Conservation (phyloP, 805 yeast species). For the Kodamaea hsintzibuensis region DNA sequence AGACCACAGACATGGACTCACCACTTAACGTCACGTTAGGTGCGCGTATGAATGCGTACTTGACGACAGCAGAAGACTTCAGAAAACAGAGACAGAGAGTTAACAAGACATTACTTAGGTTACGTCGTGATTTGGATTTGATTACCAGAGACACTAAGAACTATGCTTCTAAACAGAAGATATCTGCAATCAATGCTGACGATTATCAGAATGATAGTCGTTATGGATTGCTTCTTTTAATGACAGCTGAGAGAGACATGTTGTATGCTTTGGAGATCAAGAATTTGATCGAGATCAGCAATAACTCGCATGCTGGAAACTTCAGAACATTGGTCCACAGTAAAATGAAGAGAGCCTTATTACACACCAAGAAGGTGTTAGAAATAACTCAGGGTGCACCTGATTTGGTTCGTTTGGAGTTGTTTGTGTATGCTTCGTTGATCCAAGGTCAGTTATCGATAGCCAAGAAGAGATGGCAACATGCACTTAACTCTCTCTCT, state of each 20-base stretch:
- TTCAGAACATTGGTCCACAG: constrained; percentile 51
- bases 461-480: constrained; percentile 55
- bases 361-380: constrained; percentile 45
- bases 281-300: constrained; percentile 52
- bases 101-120: constrained; percentile 57
- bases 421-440: constrained; percentile 45
- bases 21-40: constrained; percentile 52
- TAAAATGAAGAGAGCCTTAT: constrained; percentile 65
- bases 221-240: constrained; percentile 59
- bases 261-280: constrained; percentile 67
- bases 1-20: constrained; percentile 35
- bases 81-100: constrained; percentile 64
- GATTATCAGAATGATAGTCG: constrained; percentile 51
- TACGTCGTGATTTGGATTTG: constrained; percentile 65
- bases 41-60: constrained; percentile 59
- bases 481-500: constrained; percentile 53
- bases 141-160: constrained; percentile 67
- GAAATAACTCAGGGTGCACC: constrained; percentile 40
- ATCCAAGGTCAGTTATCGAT: constrained; percentile 53
- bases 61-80: constrained; percentile 69
- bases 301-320: constrained; percentile 38
- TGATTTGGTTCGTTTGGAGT: constrained; percentile 26
- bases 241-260: constrained; percentile 76
- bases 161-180: constrained; percentile 51
- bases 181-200: constrained; percentile 45